These are phyloP conservation scores for Coniferiporia weirii DNA, from an alignment of 1,284 basidiomycete genomes.

Conservation along the genomic window DNA sequence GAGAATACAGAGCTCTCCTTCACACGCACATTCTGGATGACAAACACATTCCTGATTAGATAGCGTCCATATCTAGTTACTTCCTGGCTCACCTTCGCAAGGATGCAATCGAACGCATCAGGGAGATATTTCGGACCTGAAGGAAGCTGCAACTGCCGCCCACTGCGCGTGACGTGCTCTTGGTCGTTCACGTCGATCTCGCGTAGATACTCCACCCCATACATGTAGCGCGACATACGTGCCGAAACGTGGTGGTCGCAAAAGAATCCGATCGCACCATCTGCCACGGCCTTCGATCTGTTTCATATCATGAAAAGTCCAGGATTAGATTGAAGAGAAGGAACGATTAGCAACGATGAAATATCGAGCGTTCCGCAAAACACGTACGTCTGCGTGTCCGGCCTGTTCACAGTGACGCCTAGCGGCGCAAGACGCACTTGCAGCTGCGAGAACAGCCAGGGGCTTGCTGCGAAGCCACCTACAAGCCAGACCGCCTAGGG, in stretches of 20 bases:
- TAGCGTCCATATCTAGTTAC: neutral
- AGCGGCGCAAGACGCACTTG: conserved; percentile 55
- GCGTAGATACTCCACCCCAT: conserved; percentile 71
- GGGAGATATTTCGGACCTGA: conserved; percentile 68
- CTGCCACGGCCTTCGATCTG: conserved; percentile 76
- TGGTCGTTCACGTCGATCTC: conserved; percentile 59
- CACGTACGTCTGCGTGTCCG: conserved; percentile 68
- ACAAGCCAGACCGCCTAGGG: conserved; percentile 67
- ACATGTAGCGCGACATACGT: conserved; percentile 72
- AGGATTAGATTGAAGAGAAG: too few relatives aligned
- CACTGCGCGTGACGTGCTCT: conserved; percentile 58
- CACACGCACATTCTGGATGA: conserved; percentile 56
- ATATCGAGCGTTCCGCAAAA: neutral
- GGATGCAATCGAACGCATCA: conserved; percentile 75
- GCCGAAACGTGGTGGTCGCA: conserved; percentile 77
- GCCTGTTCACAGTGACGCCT: conserved; percentile 59
- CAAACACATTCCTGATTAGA: conserved; percentile 14
- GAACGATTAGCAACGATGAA: too few relatives aligned
- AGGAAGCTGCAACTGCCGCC: conserved; percentile 65
- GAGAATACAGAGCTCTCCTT: conserved; percentile 76
- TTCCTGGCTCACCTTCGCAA: conserved; percentile 48
- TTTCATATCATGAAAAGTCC: neutral
- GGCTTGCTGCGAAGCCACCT: conserved; percentile 74
- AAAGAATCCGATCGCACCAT: conserved; percentile 77
- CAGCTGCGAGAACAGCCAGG: conserved; percentile 70